Base-by-base conservation (phyloP, 108 stramenopile species). In the Skeletonema marinoi region DNA sequence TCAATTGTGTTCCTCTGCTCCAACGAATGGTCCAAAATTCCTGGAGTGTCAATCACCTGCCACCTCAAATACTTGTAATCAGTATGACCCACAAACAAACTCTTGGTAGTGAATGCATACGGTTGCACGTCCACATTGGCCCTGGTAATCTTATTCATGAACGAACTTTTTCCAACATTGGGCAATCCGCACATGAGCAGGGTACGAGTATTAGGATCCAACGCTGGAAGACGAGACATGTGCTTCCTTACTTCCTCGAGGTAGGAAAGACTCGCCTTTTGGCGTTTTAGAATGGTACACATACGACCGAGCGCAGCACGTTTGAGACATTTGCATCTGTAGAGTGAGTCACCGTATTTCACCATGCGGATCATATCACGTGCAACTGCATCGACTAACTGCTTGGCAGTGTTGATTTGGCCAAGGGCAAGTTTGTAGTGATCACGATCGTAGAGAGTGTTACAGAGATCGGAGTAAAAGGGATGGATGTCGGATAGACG, bases 71-170 rank as follows among this genome's bases (percentile, higher is more conserved):
- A 99, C 62, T 94, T 88, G 89, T 99, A 97, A 83, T 99, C 99
- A 80, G 97, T 97, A 81, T 99, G 99, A 30, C 99, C 99, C 7
- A 99, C 99, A 78, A 97, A 99, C 64, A 99, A 83, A 51, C 96
- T 93, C 90, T 99, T 99, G 81, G 99, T 99, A 3, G 99, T 99
- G 75, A 99, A 99, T 0, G 99, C 99, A 78, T 98, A 99, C 8
- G 99, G 99, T 78, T 99, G 98, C 3, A 99, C 99, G 69, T 99
- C 99, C 33, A 99, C 99, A 63, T 99, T 97, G n/a, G 98, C 99
- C 25, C 98, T 78, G 1, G 99, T 98, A 41, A 99, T 97, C 86
- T 99, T 99, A 93, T 99, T 99, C 98, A 99, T 98, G 81, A 99
- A 99, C 67, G 88, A 90, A 42, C 93, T 95, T 81, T 99, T 99